Percentiles rank a stretch among this genome's conserved stretches.
These are phyloP conservation scores for Fusarium sp. DNA, from an alignment of 2,329 filamentous ascomycete genomes.

Conservation along the genomic window DNA sequence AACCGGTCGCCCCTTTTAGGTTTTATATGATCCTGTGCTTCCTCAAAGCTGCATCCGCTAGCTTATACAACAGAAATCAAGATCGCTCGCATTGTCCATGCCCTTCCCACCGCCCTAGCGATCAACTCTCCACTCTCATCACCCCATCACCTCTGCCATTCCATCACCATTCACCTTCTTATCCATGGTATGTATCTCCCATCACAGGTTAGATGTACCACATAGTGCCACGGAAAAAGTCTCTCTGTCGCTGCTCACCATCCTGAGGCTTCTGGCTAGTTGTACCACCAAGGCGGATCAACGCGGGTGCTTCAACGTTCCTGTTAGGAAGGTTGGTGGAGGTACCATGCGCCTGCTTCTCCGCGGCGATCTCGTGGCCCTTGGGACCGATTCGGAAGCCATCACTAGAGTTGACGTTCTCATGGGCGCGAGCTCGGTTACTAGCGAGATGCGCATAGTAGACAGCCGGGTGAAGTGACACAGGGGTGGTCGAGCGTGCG, in stretches of 20 bases:
- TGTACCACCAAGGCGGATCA: slow-evolving; percentile 46
- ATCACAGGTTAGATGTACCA: slow-evolving; percentile 52
- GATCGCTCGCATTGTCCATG: slow-evolving; percentile 31
- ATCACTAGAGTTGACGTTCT: slow-evolving; percentile 59
- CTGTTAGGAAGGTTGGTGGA: slow-evolving; percentile 35
- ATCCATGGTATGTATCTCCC: background rate
- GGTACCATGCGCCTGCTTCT: slow-evolving; percentile 53
- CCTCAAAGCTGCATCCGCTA: background rate
- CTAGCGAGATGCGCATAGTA: slow-evolving; percentile 96
- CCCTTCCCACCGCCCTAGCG: slow-evolving; percentile 32
- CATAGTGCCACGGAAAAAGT: slow-evolving; percentile 53
- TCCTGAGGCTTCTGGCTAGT: slow-evolving; percentile 28
- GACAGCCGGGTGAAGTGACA: slow-evolving; percentile 87
- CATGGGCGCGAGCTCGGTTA: slow-evolving; percentile 80
- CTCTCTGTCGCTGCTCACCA: slow-evolving; percentile 46
- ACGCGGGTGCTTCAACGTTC: slow-evolving; percentile 41
- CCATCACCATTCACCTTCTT: background rate
- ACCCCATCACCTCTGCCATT: background rate
- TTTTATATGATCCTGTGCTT: slow-evolving; percentile 14
- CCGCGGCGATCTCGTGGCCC: slow-evolving; percentile 52
- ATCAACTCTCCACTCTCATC: slow-evolving; percentile 5
- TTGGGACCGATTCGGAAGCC: slow-evolving; percentile 56
- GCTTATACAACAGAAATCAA: background rate
- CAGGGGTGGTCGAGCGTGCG: slow-evolving; percentile 88
- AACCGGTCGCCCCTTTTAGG: slow-evolving; percentile 49